phyloP scores from a whole-genome alignment of 2,329 filamentous ascomycete genomes.

The Epichloe scottii region DNA sequence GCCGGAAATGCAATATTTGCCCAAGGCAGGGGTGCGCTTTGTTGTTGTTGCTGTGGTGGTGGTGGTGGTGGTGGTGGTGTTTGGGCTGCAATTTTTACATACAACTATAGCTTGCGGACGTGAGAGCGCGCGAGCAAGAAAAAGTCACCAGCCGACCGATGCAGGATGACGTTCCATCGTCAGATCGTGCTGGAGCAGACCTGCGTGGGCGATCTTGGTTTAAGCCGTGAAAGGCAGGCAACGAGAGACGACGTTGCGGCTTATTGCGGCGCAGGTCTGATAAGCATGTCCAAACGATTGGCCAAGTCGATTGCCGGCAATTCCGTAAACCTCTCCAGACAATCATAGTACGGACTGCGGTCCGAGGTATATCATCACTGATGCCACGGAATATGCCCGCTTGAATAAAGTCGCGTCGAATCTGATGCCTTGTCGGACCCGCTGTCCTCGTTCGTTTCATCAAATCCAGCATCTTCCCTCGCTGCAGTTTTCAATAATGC shows the following conservation, averaged over 20 bases:
- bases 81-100: too few relatives aligned
- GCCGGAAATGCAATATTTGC: neutral
- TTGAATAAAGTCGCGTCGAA: neutral
- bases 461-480: neutral
- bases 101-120: neutral
- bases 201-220: neutral
- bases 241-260: neutral
- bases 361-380: too few relatives aligned
- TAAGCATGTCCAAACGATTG: too few relatives aligned
- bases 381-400: too few relatives aligned
- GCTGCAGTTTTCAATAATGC: neutral
- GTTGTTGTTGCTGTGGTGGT: neutral
- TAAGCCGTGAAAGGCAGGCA: neutral
- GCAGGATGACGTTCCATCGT: neutral
- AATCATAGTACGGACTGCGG: too few relatives aligned
- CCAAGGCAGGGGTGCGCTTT: neutral
- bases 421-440: neutral
- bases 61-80: too few relatives aligned
- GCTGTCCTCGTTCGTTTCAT: neutral
- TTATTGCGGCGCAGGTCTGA: too few relatives aligned
- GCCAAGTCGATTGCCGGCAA: too few relatives aligned
- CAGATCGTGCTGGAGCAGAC: neutral
- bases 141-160: neutral
- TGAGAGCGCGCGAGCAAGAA: too few relatives aligned
- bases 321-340: too few relatives aligned